Percentiles rank a stretch among this genome's conserved stretches.
Evolutionary conservation across 495 filamentous ascomycete genomes (phyloP).

Genomic region (Talaromyces borbonicus): DNA sequence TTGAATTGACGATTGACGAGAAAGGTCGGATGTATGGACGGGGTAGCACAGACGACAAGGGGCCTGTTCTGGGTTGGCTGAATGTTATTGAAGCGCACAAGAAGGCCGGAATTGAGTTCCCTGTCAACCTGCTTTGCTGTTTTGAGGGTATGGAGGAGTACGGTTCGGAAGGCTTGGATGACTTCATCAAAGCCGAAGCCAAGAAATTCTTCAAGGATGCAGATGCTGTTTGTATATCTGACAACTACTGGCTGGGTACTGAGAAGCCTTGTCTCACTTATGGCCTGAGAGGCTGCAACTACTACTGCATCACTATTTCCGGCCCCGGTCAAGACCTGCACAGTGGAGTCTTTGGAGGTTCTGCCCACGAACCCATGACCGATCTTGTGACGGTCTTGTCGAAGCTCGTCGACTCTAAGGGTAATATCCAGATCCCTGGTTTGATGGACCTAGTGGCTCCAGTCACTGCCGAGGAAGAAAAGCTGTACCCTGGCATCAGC

Average conservation of each 20-base stretch:
- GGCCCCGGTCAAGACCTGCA: slow-evolving; percentile 92
- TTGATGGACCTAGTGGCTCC: slow-evolving; percentile 87
- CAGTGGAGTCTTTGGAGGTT: slow-evolving; percentile 92
- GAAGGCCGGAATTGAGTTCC: slow-evolving; percentile 86
- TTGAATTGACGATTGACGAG: slow-evolving; percentile 76
- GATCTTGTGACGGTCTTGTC: slow-evolving; percentile 75
- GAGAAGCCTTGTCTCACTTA: slow-evolving; percentile 98
- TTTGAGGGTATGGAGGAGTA: slow-evolving; percentile 99
- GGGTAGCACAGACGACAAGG: slow-evolving; percentile 96
- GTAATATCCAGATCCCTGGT: slow-evolving; percentile 83
- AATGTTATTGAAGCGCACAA: slow-evolving; percentile 97
- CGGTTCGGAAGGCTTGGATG: slow-evolving; percentile 91
- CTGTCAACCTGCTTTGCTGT: slow-evolving; percentile 98
- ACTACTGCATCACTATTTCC: slow-evolving; percentile 80
- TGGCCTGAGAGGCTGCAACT: slow-evolving; percentile 93
- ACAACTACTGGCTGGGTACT: slow-evolving; percentile 99
- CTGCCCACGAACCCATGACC: slow-evolving; percentile 96
- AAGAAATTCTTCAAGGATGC: slow-evolving; percentile 89
- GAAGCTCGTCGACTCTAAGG: slow-evolving; percentile 75
- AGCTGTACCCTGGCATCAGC: slow-evolving; percentile 72
- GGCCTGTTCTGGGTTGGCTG: slow-evolving; percentile 93
- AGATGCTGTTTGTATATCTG: slow-evolving; percentile 95
- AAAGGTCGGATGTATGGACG: slow-evolving; percentile 93
- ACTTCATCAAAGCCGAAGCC: slow-evolving; percentile 80
- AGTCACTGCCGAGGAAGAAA: slow-evolving; percentile 73